Base-by-base conservation (phyloP, 2,329 filamentous ascomycete species). In the Clarireedia hainanense region DNA sequence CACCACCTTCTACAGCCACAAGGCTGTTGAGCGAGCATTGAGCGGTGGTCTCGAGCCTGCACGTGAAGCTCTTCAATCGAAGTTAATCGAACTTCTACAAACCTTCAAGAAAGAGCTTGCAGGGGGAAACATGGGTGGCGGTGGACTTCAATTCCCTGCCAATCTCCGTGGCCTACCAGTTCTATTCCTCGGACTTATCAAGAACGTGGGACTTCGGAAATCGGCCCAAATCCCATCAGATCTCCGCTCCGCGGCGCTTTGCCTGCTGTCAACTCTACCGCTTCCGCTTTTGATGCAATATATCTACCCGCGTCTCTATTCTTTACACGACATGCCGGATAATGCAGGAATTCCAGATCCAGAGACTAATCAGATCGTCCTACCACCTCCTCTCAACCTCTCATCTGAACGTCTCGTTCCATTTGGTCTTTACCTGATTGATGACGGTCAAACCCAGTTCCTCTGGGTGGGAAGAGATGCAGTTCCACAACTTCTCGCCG, bases 61-160 rank as follows among this genome's bases (percentile, higher is more conserved):
- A 50, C 81, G 94, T 43, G 94, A 99, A 71, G 87, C 90, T 47
- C 78, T 97, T 45, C 91, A 96, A 71, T 83, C 85, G 62, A 99
- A 99, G 79, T 77, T 96, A 43, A 87, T 91, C 27, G 94, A 99
- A 74, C 81, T 99, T 49, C 77, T 99, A 58, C 87, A 92, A 70
- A 97, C 92, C 0, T 99, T 96, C 76, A 88, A 91, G 74, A 97
- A 97, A 76, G 94, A 99, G 71, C 80, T 99, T 57, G 92, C 89
- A 15, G 92, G 92, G 62, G 92, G 92, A 61, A 96, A 92, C 73
- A 94, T 96, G 82, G 91, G 92, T 51, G 91, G 84, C 42, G 85
- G 91, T 52, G 91, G 92, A 47, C 78, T 99, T 17, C 94, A 96
- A 69, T 94, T 97, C 77, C 91, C 94, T 20, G 86, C 89, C 58